These are phyloP conservation scores for Saturnispora diversa DNA, from an alignment of 805 yeast genomes.

Conservation along the genomic window DNA sequence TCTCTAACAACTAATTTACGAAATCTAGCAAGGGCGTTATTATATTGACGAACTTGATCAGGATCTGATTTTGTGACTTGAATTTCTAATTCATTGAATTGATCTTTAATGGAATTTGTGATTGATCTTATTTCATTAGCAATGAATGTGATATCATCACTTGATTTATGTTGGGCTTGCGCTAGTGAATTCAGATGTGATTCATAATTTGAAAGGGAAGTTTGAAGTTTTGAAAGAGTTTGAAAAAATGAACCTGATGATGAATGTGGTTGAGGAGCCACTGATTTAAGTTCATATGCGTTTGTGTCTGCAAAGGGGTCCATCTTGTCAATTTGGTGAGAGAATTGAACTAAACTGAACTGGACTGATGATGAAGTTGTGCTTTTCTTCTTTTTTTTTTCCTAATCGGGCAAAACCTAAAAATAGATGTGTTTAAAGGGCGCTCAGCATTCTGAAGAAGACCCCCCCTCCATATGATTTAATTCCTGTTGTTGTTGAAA, in stretches of 20 bases:
- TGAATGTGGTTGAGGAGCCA: background rate
- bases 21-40: slow-evolving; percentile 61
- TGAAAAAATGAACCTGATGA: slow-evolving; percentile 1
- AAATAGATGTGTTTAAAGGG: no score
- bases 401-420: background rate
- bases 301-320: slow-evolving; percentile 10
- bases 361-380: background rate
- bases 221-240: slow-evolving; percentile 5
- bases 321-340: background rate
- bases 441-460: background rate
- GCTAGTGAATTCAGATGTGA: slow-evolving; percentile 5
- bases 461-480: no score
- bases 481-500: no score
- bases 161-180: slow-evolving; percentile 6
- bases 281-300: background rate
- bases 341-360: background rate
- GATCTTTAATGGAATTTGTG: slow-evolving; percentile 40
- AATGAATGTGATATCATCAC: background rate
- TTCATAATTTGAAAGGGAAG: slow-evolving; percentile 6
- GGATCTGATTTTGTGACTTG: slow-evolving; percentile 52
- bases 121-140: slow-evolving; percentile 10
- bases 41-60: slow-evolving; percentile 79
- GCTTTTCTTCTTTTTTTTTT: background rate
- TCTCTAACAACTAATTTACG: slow-evolving; percentile 76
- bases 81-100: slow-evolving; percentile 66